A percentile compares a stretch with the other conserved stretches of the same genome.
Evolutionary conservation across 2,329 filamentous ascomycete genomes (phyloP).

Genomic region (Purpureocillium takamizusanense): DNA sequence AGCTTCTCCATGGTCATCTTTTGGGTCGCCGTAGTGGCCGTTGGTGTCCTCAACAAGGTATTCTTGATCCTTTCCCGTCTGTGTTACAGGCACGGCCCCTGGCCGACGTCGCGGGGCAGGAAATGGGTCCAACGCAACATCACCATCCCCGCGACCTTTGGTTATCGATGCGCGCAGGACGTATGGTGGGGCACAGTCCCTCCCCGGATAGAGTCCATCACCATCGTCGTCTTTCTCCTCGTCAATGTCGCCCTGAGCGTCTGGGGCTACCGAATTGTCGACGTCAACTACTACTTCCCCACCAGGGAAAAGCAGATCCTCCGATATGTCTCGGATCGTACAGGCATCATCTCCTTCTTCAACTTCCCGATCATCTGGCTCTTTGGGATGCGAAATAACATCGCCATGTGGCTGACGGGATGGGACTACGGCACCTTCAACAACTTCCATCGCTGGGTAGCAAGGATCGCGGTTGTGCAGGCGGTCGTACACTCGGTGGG

Average conservation of each 20-base stretch:
- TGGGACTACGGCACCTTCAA: conserved; percentile 62
- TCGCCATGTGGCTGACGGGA: conserved; percentile 56
- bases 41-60: conserved; percentile 25
- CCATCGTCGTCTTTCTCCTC: conserved; percentile 25
- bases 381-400: conserved; percentile 58
- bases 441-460: conserved; percentile 58
- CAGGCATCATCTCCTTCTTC: conserved; percentile 53
- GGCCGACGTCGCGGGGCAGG: neutral
- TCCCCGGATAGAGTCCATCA: conserved; percentile 31
- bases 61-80: conserved; percentile 7
- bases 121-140: conserved; percentile 24
- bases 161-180: conserved; percentile 30
- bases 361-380: conserved; percentile 59
- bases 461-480: conserved; percentile 51
- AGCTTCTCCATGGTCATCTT: conserved; percentile 27
- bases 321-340: conserved; percentile 54
- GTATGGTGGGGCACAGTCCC: conserved; percentile 36
- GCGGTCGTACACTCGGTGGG: conserved; percentile 54
- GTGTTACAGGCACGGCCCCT: neutral
- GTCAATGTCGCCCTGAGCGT: conserved; percentile 28
- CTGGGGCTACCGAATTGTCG: conserved; percentile 26
- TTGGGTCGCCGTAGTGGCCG: conserved; percentile 27
- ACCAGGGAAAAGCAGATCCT: conserved; percentile 23
- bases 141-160: conserved; percentile 32
- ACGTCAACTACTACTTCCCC: conserved; percentile 31